These are phyloP conservation scores for Capronia americana DNA, from an alignment of 2,329 filamentous ascomycete species.

Conservation along the genomic window DNA sequence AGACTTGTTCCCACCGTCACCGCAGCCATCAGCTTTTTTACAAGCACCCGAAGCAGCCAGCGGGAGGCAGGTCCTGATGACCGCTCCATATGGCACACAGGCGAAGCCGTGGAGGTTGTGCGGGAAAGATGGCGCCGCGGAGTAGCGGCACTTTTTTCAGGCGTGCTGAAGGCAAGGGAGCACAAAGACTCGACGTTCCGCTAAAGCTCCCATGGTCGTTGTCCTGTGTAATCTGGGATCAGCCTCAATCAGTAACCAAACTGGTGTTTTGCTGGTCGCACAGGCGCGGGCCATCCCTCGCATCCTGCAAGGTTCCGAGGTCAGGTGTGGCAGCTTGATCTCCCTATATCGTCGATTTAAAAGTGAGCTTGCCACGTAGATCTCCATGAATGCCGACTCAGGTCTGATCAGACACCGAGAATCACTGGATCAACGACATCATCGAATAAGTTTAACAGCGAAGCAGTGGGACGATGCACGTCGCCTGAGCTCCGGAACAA, in stretches of 20 bases:
- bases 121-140: background rate
- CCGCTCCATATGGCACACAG: background rate
- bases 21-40: background rate
- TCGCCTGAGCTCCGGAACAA: background rate
- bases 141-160: background rate
- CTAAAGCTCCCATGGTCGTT: background rate
- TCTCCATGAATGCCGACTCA: background rate
- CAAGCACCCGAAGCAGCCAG: background rate
- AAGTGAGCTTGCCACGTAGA: background rate
- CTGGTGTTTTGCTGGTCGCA: background rate
- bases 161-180: background rate
- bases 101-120: background rate
- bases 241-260: background rate
- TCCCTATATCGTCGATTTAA: background rate
- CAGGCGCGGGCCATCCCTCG: background rate
- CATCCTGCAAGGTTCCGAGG: background rate
- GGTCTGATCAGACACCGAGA: background rate
- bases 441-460: background rate
- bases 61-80: background rate
- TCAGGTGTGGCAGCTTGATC: background rate
- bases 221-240: background rate
- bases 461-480: background rate
- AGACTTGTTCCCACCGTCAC: background rate
- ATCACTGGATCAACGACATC: background rate
- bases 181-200: background rate